Conservation (phyloP, 257 asterid species). For the Solanum dulcamara region DNA sequence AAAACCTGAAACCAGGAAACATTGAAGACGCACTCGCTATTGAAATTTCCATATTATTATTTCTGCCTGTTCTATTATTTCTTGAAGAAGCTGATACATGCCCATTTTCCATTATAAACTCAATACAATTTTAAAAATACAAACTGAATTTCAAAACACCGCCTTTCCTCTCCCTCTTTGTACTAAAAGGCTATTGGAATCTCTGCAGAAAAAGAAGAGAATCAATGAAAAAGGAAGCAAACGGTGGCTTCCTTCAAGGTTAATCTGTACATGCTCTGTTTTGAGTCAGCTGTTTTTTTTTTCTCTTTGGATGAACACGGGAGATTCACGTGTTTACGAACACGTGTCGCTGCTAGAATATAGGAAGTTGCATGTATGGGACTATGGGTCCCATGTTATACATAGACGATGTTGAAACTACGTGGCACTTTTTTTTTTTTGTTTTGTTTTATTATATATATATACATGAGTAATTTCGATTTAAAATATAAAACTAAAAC, state of each 20-base stretch:
- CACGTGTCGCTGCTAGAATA: not conserved
- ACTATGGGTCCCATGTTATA: not conserved
- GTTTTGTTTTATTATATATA: too few relatives aligned
- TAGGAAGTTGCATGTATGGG: not conserved
- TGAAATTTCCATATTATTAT: slow-evolving; percentile 35
- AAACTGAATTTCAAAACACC: not conserved
- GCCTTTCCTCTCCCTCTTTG: not conserved
- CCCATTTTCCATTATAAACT: slow-evolving; percentile 35
- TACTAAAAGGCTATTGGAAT: not conserved
- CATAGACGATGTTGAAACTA: not conserved
- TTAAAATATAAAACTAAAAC: not conserved
- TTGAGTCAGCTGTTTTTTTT: not conserved
- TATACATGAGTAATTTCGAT: not conserved
- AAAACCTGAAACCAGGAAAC: slow-evolving; percentile 87
- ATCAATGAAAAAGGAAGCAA: not conserved
- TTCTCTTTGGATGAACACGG: not conserved
- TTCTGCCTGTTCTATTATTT: not conserved
- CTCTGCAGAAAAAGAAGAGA: slow-evolving; percentile 7
- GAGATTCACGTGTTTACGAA: not conserved
- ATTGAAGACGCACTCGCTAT: slow-evolving; percentile 52
- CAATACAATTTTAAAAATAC: slow-evolving; percentile 14
- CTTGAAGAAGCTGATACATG: not conserved
- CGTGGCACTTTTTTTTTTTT: not conserved
- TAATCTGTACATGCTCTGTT: not conserved
- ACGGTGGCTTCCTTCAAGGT: not conserved